Evolutionary conservation across 169 alveolate genomes (phyloP), one percentile per base, ranked within the genome.

Genomic region (Plasmodium vivax): DNA sequence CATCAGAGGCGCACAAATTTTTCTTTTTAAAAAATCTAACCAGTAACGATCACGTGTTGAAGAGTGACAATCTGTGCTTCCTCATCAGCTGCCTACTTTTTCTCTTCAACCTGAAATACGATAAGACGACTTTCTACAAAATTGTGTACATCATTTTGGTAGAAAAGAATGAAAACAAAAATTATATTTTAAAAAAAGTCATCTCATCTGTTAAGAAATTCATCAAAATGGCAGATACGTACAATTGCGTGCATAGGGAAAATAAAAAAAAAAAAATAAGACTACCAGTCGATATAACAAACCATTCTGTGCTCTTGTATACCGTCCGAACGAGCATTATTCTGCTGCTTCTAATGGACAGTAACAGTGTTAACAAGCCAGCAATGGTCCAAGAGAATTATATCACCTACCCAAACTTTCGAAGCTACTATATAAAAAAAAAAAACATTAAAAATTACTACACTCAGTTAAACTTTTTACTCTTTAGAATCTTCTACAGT

Each of bases 391-490:
- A 51, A 8, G 91, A 90, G 7, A 80, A 90, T 43, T 90, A 58
- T 80, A 56, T 90, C 43, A 80, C 74, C 34, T 90, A 90, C 51
- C 16, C 43, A 3, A 62, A 68, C 38, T 90, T 80, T 54, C 81
- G 30, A 51, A 90, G 82, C 43, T 68, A 80, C 23, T 90, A 79
- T 58, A 80, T 90, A 23, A 90, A 90, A 80, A 90, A 90, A 45
- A 90, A 90, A 68, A 58, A 80, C 32, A 34, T 90, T 38, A 80
- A 74, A 19, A 62, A 90, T 72, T 90, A 90, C 82, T 90, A 90
- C 54, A 90, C 94, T n/a, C 94, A 90, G 82, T 80, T 90, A 68
- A 90, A 80, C 58, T 80, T 90, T 30, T 68, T 90, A 23, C 83
- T 90, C 38, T 90, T 80, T 72, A 7, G 94, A 80, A 45, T 90